phyloP scores from a whole-genome alignment of 768 basidiomycete genomes.

The Termitomyces titanicus region DNA sequence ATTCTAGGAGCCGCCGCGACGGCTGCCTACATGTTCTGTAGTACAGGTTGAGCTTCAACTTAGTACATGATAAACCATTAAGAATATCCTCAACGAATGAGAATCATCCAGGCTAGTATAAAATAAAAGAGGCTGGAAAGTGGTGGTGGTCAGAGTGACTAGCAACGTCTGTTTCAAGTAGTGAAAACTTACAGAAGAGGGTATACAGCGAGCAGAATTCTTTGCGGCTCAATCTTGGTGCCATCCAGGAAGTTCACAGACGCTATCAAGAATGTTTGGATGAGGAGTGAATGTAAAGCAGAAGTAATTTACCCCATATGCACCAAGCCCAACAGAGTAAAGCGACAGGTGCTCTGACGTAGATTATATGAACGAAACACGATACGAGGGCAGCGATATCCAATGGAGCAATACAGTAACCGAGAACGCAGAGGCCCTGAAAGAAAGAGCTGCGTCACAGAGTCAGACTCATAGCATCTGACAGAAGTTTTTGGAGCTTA shows the following conservation, averaged over 20 bases:
- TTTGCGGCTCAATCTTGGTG: conserved; percentile 87
- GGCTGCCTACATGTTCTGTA: neutral
- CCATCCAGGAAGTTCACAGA: conserved; percentile 95
- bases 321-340: conserved; percentile 92
- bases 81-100: conserved; percentile 61
- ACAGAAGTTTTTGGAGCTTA: conserved; percentile 29
- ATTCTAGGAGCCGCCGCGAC: neutral
- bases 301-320: conserved; percentile 79
- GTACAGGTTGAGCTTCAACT: neutral
- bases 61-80: conserved; percentile 4
- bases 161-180: neutral
- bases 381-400: conserved; percentile 87
- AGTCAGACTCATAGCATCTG: neutral
- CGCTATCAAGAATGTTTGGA: conserved; percentile 40
- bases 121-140: conserved; percentile 80
- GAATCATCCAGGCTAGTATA: conserved; percentile 94
- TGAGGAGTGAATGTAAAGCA: neutral
- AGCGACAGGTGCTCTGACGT: conserved; percentile 83
- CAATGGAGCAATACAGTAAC: conserved; percentile 93
- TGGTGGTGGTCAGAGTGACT: neutral
- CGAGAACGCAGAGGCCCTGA: conserved; percentile 91
- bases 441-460: conserved; percentile 73
- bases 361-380: conserved; percentile 81
- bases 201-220: conserved; percentile 91
- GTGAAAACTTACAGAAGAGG: conserved; percentile 70